Conservation (phyloP, 2,329 filamentous ascomycete species). For the Paramyrothecium sp. region DNA sequence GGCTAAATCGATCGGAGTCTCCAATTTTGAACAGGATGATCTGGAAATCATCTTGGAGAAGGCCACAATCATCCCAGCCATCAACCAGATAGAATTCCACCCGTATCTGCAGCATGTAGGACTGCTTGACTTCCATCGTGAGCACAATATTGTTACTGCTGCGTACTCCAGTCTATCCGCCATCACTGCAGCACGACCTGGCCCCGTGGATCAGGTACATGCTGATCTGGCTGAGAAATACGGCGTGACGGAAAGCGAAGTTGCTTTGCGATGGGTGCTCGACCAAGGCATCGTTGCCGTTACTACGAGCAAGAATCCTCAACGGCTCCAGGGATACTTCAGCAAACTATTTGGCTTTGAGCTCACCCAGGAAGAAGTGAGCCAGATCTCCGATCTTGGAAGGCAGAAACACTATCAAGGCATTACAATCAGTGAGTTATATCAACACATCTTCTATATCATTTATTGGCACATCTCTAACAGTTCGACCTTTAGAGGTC, state of each 20-base stretch:
- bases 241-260: not conserved
- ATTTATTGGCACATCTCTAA: not conserved
- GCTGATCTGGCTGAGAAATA: not conserved
- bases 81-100: not conserved
- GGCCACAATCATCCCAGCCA: not conserved
- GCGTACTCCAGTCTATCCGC: not conserved
- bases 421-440: not conserved
- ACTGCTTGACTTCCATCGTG: not conserved
- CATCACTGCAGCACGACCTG: not conserved
- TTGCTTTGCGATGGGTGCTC: not conserved
- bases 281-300: not conserved
- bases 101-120: not conserved
- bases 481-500: not conserved
- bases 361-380: not conserved
- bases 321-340: not conserved
- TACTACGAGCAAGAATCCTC: not conserved
- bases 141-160: not conserved
- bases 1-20: not conserved
- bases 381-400: not conserved
- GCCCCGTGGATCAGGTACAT: not conserved
- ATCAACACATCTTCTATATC: not conserved
- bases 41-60: not conserved
- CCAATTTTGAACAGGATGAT: not conserved
- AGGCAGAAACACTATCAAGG: not conserved
- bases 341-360: not conserved